Evolutionary conservation across 1,284 basidiomycete genomes (phyloP).

Genomic region (Boletus albobrunnescens): DNA sequence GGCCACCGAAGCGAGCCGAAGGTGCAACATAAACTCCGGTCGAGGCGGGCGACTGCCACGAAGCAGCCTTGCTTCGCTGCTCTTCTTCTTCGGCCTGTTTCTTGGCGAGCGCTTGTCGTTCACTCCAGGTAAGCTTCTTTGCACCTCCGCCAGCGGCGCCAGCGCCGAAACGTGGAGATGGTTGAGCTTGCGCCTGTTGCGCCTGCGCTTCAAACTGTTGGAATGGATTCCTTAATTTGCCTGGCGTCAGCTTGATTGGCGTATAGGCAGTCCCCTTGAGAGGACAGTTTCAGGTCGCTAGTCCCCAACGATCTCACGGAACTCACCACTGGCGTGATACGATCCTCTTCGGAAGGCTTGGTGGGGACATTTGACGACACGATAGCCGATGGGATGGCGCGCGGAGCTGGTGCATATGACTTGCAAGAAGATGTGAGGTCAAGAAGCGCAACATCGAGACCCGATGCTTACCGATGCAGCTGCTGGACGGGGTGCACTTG

Average conservation of each 20-base stretch:
- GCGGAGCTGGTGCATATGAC: slow-evolving; percentile 19
- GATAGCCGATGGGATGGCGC: slow-evolving; percentile 34
- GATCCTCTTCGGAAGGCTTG: slow-evolving; percentile 74
- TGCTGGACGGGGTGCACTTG: slow-evolving; percentile 14
- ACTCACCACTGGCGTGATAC: slow-evolving; percentile 67
- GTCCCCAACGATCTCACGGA: background rate
- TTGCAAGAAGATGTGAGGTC: slow-evolving; percentile 3
- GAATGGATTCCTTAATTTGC: slow-evolving; percentile 84
- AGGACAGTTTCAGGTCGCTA: background rate
- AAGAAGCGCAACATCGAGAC: background rate
- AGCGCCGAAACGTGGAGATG: slow-evolving; percentile 20
- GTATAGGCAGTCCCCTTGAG: slow-evolving; percentile 75
- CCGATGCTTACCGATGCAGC: slow-evolving; percentile 14
- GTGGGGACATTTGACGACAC: slow-evolving; percentile 48
- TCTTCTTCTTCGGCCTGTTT: slow-evolving; percentile 83
- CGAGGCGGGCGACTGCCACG: slow-evolving; percentile 37
- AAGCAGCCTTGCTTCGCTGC: slow-evolving; percentile 58
- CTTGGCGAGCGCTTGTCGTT: slow-evolving; percentile 84
- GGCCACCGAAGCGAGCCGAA: slow-evolving; percentile 37
- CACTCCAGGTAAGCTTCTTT: slow-evolving; percentile 88
- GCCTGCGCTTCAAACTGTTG: slow-evolving; percentile 45
- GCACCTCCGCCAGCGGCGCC: slow-evolving; percentile 33
- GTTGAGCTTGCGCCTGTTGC: slow-evolving; percentile 31
- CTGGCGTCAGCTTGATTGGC: slow-evolving; percentile 81
- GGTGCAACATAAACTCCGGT: slow-evolving; percentile 34